Conservation (phyloP, 2,329 filamentous ascomycete species). For the Aspergillus persii region DNA sequence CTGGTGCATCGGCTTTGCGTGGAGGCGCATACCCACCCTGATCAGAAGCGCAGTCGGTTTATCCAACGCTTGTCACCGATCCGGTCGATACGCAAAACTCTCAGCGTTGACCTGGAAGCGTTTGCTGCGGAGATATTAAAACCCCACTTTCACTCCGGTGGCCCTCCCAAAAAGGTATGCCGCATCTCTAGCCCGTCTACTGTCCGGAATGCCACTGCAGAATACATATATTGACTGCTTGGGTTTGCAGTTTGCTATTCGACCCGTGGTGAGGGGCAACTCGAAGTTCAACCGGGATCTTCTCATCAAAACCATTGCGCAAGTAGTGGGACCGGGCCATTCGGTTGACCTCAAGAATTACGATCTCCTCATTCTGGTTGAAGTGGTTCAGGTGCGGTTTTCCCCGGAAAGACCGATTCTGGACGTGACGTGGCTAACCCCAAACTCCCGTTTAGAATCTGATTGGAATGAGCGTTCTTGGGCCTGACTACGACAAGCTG, state of each 20-base stretch:
- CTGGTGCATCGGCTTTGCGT: conserved; percentile 59
- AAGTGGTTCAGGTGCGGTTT: conserved; percentile 57
- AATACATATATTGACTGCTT: not conserved
- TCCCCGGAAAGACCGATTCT: not conserved
- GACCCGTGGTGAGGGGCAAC: conserved; percentile 60
- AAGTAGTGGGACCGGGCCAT: conserved; percentile 56
- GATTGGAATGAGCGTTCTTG: conserved; percentile 63
- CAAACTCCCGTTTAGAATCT: conserved; percentile 50
- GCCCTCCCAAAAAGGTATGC: conserved; percentile 53
- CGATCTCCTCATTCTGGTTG: conserved; percentile 60
- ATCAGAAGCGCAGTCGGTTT: conserved; percentile 55
- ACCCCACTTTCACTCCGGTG: conserved; percentile 57
- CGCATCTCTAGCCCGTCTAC: not conserved
- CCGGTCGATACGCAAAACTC: conserved; percentile 56
- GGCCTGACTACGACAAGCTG: conserved; percentile 57
- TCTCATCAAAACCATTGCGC: conserved; percentile 61
- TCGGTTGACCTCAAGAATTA: conserved; percentile 61
- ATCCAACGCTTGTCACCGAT: conserved; percentile 62
- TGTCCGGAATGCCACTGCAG: not conserved
- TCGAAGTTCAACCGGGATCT: conserved; percentile 55
- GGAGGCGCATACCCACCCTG: conserved; percentile 52
- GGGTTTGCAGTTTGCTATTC: conserved; percentile 58
- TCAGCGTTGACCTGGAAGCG: conserved; percentile 56
- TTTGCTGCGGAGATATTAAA: conserved; percentile 57
- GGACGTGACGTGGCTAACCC: conserved; percentile 17